Percentiles rank a stretch among this genome's conserved stretches.
Conservation (phyloP, 805 yeast species). For the Trichomonascus vanleenenianus region DNA sequence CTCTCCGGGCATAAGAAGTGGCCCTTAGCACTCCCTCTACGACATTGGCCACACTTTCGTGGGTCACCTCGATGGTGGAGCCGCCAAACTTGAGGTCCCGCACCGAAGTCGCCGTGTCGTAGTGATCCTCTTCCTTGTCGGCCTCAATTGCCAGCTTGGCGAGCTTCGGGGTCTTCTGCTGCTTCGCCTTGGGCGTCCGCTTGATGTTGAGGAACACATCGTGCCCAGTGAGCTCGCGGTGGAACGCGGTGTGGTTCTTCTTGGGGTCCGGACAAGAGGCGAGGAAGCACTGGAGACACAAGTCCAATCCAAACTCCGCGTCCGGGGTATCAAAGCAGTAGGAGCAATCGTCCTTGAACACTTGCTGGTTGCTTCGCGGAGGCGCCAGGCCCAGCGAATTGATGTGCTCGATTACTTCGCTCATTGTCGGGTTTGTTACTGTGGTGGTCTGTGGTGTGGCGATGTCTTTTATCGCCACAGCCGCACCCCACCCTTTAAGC, state of each 20-base stretch:
- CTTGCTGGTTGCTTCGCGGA: conserved; percentile 25
- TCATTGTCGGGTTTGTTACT: neutral
- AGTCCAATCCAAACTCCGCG: conserved; percentile 53
- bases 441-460: neutral
- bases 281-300: conserved; percentile 61
- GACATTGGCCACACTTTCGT: conserved; percentile 23
- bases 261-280: conserved; percentile 54
- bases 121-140: conserved; percentile 54
- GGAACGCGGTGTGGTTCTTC: conserved; percentile 52
- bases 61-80: conserved; percentile 8
- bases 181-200: conserved; percentile 41
- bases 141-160: conserved; percentile 59
- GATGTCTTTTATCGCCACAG: neutral
- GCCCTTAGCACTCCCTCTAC: conserved; percentile 45
- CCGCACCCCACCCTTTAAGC: too few species aligned
- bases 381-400: conserved; percentile 12
- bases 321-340: conserved; percentile 70
- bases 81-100: conserved; percentile 33
- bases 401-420: conserved; percentile 8
- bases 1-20: conserved; percentile 48
- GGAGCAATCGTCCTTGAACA: conserved; percentile 86
- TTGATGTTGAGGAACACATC: conserved; percentile 50
- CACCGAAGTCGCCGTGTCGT: conserved; percentile 37
- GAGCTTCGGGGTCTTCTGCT: conserved; percentile 14
- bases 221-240: conserved; percentile 47